Base-by-base conservation (phyloP, 805 yeast species). In the Saturnispora sanitii region DNA sequence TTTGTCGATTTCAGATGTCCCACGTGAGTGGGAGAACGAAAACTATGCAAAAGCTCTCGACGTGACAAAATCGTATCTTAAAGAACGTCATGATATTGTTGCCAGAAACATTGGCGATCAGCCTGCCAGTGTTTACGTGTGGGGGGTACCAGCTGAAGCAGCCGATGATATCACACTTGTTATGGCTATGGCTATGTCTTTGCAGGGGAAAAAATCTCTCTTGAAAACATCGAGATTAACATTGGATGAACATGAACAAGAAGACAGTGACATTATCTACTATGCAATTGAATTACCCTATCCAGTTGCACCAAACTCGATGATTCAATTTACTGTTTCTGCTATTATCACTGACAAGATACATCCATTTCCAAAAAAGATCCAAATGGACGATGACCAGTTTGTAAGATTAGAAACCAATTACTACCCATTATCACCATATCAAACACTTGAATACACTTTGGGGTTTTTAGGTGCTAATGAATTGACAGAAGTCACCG, bases 231-330 rank as follows among this genome's bases (percentile, higher is more conserved):
- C 28, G 6, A 19, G 19, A 13, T 11, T 44, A n/a, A 41, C n/a
- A 36, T 8, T 18, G 29, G 5, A 34, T 34, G 8, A 38, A 41
- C 13, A n/a, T n/a, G n/a, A n/a, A n/a, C n/a, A n/a, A n/a, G 37
- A 49, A 8, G 51, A 48, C 23, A 45, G 40, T 7, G 46, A 44
- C 9, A 50, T 53, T 65, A 39, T 57, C 55, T 71, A 66, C 54
- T 78, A 72, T 57, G 58, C 63, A 43, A 45, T 85, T 23, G 57
- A 54, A 27, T 62, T 87, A 38, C 82, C 84, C 11, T 65, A 66
- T 34, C 82, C 92, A 30, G 62, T 88, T 41, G 71, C 80, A 8
- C 83, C 94, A 21, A 74, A 76, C 27, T 69, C 77, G 19, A 60
- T 62, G 25, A 57, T 68, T 35, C 64, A 68, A 28, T 53, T 90